These are phyloP conservation scores for Saururus chinensis DNA, from an alignment of 164 flowering plant species.

Conservation along the genomic window DNA sequence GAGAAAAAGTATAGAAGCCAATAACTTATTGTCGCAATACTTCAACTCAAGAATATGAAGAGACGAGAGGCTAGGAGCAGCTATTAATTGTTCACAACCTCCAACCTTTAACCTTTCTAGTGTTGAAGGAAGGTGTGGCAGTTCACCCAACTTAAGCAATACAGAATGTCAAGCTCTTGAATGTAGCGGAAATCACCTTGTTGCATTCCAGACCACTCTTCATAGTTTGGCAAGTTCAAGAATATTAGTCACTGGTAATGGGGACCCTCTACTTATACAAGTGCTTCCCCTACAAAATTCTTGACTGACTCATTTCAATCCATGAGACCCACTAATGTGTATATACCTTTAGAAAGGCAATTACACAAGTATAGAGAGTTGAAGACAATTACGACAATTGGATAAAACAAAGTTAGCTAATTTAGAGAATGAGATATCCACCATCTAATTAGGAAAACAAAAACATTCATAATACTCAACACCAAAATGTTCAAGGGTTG, in stretches of 20 bases:
- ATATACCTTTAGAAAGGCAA: not conserved
- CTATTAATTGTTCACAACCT: not conserved
- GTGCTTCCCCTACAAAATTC: not conserved
- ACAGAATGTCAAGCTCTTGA: not conserved
- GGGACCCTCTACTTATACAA: not conserved
- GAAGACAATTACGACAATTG: not conserved
- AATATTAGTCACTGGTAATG: not conserved
- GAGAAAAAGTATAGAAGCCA: not conserved
- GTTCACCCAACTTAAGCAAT: not conserved
- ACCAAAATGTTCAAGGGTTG: not conserved
- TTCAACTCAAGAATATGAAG: not conserved
- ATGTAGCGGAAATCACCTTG: not conserved
- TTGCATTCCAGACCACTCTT: not conserved
- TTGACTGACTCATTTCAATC: not conserved
- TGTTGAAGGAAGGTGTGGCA: not conserved
- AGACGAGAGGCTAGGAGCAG: not conserved
- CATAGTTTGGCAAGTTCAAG: not conserved
- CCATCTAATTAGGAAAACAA: not conserved
- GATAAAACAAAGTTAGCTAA: not conserved
- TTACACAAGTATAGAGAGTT: not conserved
- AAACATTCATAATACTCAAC: not conserved
- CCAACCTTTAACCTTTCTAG: not conserved
- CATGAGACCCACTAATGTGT: not conserved
- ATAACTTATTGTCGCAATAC: not conserved
- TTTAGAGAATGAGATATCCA: not conserved